Evolutionary conservation across 2,329 filamentous ascomycete genomes (phyloP).

Genomic region (Aspergillus luchuensis): DNA sequence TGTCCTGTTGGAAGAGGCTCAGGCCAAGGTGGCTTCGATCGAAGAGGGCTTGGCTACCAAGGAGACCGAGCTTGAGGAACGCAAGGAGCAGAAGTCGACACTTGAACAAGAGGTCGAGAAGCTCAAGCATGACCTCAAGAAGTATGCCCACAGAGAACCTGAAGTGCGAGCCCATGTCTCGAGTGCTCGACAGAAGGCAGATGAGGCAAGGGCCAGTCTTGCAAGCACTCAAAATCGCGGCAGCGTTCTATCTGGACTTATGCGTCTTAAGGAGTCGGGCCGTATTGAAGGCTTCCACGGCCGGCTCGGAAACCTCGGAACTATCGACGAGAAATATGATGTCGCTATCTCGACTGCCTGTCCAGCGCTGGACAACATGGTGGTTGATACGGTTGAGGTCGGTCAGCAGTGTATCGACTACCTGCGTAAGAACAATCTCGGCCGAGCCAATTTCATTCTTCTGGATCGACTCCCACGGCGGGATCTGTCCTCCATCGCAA

Average conservation of each 20-base stretch:
- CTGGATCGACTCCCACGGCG: slow-evolving; percentile 81
- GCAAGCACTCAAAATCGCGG: slow-evolving; percentile 89
- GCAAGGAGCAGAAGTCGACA: slow-evolving; percentile 69
- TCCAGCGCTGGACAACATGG: slow-evolving; percentile 87
- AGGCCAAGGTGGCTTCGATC: slow-evolving; percentile 74
- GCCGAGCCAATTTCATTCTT: slow-evolving; percentile 94
- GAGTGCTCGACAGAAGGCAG: slow-evolving; percentile 87
- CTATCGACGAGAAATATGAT: slow-evolving; percentile 92
- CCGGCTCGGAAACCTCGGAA: slow-evolving; percentile 87
- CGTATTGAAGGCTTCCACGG: slow-evolving; percentile 97
- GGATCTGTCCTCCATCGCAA: slow-evolving; percentile 77
- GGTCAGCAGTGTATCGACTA: slow-evolving; percentile 99
- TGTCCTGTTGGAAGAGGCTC: slow-evolving; percentile 78
- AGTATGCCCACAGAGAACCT: slow-evolving; percentile 75
- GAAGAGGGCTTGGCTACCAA: slow-evolving; percentile 72
- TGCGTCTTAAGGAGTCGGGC: slow-evolving; percentile 93
- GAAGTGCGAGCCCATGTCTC: slow-evolving; percentile 82
- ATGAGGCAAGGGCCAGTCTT: slow-evolving; percentile 89
- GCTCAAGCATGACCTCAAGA: slow-evolving; percentile 70
- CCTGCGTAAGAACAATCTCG: slow-evolving; percentile 93
- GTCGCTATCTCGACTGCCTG: slow-evolving; percentile 98
- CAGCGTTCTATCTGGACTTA: slow-evolving; percentile 85
- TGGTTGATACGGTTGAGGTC: slow-evolving; percentile 92
- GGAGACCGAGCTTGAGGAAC: slow-evolving; percentile 71
- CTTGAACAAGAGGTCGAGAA: slow-evolving; percentile 75